A percentile compares a stretch with the other conserved stretches of the same genome.
Evolutionary conservation across 2,329 filamentous ascomycete genomes (phyloP).

Genomic region (Cladosporium sp.): DNA sequence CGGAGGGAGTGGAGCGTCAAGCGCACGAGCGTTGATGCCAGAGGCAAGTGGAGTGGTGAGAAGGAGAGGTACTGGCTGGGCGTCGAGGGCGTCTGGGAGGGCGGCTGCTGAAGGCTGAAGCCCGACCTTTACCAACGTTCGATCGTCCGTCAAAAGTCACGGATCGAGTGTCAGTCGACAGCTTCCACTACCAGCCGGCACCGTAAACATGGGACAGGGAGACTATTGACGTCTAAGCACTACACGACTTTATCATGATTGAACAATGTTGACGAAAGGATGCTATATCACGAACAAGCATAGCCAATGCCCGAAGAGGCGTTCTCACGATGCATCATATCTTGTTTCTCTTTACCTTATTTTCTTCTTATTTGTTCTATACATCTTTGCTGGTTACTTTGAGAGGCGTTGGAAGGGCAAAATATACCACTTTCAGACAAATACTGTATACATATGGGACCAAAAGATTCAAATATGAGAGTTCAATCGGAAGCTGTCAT

Average conservation of each 20-base stretch:
- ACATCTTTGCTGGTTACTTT: too few relatives aligned
- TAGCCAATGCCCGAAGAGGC: not conserved
- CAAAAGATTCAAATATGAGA: not conserved
- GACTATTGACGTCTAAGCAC: too few relatives aligned
- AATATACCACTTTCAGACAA: not conserved
- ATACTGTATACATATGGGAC: not conserved
- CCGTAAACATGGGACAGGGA: too few relatives aligned
- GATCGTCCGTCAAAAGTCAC: too few relatives aligned
- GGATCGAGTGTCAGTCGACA: too few relatives aligned
- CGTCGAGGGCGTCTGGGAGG: slow-evolving; percentile 28
- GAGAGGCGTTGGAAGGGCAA: too few relatives aligned
- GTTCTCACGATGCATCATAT: not conserved
- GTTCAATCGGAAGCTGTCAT: too few relatives aligned
- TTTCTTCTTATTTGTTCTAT: not conserved
- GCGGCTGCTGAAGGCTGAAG: not conserved
- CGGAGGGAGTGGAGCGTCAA: slow-evolving; percentile 21
- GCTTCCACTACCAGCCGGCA: too few relatives aligned
- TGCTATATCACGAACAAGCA: not conserved
- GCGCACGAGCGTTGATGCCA: slow-evolving; percentile 18
- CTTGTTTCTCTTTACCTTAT: not conserved
- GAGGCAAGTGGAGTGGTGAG: slow-evolving; percentile 21
- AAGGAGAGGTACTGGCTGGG: slow-evolving; percentile 29
- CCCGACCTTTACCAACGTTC: too few relatives aligned
- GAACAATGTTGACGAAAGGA: not conserved
- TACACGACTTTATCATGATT: slow-evolving; percentile 2